Percentiles rank a stretch among this genome's conserved stretches.
These are phyloP conservation scores for Picea glauca DNA, from an alignment of 75 land plant species.

Conservation along the genomic window DNA sequence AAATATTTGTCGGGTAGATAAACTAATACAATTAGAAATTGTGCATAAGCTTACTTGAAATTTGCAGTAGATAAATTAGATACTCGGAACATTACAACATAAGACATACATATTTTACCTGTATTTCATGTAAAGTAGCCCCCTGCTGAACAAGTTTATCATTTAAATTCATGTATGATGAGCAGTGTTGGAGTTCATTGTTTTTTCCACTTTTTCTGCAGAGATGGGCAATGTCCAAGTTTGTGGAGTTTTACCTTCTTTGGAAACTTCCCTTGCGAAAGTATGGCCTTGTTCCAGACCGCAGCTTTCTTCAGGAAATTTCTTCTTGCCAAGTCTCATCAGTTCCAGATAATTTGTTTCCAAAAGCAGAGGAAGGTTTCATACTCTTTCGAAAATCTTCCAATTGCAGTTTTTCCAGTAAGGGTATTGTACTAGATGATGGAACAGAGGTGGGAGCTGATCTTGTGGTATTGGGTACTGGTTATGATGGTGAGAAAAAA, in stretches of 20 bases:
- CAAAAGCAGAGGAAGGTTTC: slow-evolving; percentile 43
- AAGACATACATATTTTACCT: too few relatives aligned
- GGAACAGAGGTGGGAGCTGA: slow-evolving; percentile 53
- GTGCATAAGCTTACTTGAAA: too few relatives aligned
- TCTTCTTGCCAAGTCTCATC: slow-evolving; percentile 67
- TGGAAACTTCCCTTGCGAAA: slow-evolving; percentile 57
- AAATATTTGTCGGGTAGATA: too few relatives aligned
- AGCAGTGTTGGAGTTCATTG: too few relatives aligned
- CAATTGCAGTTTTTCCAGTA: slow-evolving; percentile 57
- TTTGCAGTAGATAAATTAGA: too few relatives aligned
- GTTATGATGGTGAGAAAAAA: slow-evolving; percentile 68
- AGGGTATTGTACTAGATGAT: slow-evolving; percentile 46
- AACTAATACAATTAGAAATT: too few relatives aligned
- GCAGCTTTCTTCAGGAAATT: slow-evolving; percentile 56
- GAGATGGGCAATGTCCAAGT: slow-evolving; percentile 51
- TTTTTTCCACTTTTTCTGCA: slow-evolving; percentile 11
- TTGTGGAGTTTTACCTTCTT: slow-evolving; percentile 37
- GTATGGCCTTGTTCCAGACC: slow-evolving; percentile 61
- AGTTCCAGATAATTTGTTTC: slow-evolving; percentile 65
- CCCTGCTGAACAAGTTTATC: too few relatives aligned
- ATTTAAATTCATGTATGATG: too few relatives aligned
- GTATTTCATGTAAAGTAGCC: too few relatives aligned
- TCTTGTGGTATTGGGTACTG: slow-evolving; percentile 64
- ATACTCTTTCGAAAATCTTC: slow-evolving; percentile 56
- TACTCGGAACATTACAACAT: too few relatives aligned